Percentiles rank a stretch among this genome's conserved stretches.
These are phyloP conservation scores for Fusarium poae DNA, from an alignment of 2,329 filamentous ascomycete species.

Conservation along the genomic window DNA sequence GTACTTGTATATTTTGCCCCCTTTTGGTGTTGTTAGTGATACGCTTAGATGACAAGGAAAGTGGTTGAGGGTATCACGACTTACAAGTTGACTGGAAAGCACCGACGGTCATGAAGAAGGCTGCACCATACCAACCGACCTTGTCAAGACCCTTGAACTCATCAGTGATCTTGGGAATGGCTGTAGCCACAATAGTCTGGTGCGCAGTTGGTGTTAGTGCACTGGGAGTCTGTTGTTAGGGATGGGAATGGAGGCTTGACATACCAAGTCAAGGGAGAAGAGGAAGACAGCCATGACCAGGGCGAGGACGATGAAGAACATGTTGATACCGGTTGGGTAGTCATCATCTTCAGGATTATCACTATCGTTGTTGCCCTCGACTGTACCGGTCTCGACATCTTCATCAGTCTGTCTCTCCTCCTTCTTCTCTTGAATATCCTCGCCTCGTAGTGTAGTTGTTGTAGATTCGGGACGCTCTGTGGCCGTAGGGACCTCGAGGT, in stretches of 20 bases:
- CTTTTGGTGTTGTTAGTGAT: slow-evolving; percentile 47
- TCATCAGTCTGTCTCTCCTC: slow-evolving; percentile 43
- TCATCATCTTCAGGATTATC: slow-evolving; percentile 49
- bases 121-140: slow-evolving; percentile 71
- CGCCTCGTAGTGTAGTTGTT: slow-evolving; percentile 50
- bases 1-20: slow-evolving; percentile 64
- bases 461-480: slow-evolving; percentile 48
- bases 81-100: slow-evolving; percentile 60
- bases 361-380: slow-evolving; percentile 37
- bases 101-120: slow-evolving; percentile 65
- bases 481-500: slow-evolving; percentile 44
- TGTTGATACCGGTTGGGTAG: slow-evolving; percentile 57
- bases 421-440: slow-evolving; percentile 49
- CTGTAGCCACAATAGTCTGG: slow-evolving; percentile 68
- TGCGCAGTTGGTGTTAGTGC: slow-evolving; percentile 12
- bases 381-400: slow-evolving; percentile 38
- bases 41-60: background rate
- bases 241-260: slow-evolving; percentile 20
- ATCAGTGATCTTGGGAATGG: slow-evolving; percentile 68
- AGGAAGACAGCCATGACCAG: slow-evolving; percentile 63
- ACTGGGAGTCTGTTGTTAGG: background rate
- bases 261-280: slow-evolving; percentile 62
- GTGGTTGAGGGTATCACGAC: slow-evolving; percentile 28
- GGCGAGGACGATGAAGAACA: slow-evolving; percentile 61
- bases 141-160: slow-evolving; percentile 65